Conservation (phyloP, 2,329 filamentous ascomycete species). For the Stemphylium lycopersici region DNA sequence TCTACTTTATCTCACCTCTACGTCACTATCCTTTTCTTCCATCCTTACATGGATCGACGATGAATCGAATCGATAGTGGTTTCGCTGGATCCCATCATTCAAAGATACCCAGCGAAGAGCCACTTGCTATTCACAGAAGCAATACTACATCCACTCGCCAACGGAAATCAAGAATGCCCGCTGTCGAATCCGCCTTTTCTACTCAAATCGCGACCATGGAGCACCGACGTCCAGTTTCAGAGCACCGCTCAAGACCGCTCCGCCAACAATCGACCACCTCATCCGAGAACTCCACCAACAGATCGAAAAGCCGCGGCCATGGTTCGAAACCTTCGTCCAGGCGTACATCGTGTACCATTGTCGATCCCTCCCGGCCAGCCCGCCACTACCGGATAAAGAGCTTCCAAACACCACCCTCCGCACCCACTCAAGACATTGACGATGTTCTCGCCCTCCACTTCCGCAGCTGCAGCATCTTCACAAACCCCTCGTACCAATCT, state of each 20-base stretch:
- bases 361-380: slow-evolving; percentile 43
- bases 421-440: slow-evolving; percentile 43
- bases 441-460: slow-evolving; percentile 50
- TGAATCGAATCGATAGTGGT: slow-evolving; percentile 45
- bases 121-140: slow-evolving; percentile 25
- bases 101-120: slow-evolving; percentile 23
- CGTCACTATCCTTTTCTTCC: slow-evolving; percentile 22
- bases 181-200: slow-evolving; percentile 8
- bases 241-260: slow-evolving; percentile 30
- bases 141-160: slow-evolving; percentile 32
- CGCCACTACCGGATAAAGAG: slow-evolving; percentile 46
- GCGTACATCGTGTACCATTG: slow-evolving; percentile 43
- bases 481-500: slow-evolving; percentile 38
- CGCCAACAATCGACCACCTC: slow-evolving; percentile 39
- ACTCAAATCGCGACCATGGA: slow-evolving; percentile 18
- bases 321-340: slow-evolving; percentile 44
- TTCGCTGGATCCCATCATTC: slow-evolving; percentile 33
- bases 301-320: slow-evolving; percentile 35
- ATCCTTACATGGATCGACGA: slow-evolving; percentile 34
- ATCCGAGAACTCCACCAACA: slow-evolving; percentile 36
- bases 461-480: slow-evolving; percentile 46
- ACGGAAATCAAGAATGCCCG: slow-evolving; percentile 21
- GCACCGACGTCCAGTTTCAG: slow-evolving; percentile 30
- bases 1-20: slow-evolving; percentile 12
- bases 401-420: slow-evolving; percentile 33